Evolutionary conservation across 148 eudicot genomes (phyloP).

Genomic region (Diospyros lotus): DNA sequence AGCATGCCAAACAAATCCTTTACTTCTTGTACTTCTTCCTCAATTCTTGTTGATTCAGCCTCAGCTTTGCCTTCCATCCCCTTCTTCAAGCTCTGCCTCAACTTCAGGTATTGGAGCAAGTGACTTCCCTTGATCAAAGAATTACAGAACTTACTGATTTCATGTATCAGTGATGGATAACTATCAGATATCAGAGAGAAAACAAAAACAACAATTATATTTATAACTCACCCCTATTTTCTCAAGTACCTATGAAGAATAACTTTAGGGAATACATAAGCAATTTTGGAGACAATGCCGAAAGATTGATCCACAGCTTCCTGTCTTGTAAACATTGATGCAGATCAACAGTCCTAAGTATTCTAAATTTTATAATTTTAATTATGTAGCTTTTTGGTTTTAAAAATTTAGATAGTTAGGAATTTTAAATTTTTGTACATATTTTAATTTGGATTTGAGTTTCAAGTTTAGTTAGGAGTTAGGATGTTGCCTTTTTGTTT

Average conservation of each 20-base stretch:
- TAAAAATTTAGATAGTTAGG: no score
- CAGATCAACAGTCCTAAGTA: no score
- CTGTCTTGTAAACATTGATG: no score
- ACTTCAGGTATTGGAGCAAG: slow-evolving; percentile 87
- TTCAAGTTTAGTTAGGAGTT: no score
- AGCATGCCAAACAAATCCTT: slow-evolving; percentile 11
- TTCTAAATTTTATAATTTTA: no score
- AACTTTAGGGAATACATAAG: not conserved
- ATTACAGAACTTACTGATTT: slow-evolving; percentile 14
- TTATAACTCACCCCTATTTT: not conserved
- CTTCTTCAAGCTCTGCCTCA: slow-evolving; percentile 38
- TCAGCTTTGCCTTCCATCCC: slow-evolving; percentile 33
- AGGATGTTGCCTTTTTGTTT: no score
- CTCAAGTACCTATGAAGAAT: not conserved
- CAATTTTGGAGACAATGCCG: no score
- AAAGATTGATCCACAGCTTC: no score
- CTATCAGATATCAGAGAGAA: not conserved
- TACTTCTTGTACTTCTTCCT: slow-evolving; percentile 18
- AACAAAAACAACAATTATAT: not conserved
- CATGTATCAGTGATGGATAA: not conserved
- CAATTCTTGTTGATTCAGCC: slow-evolving; percentile 15
- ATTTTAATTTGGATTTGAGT: no score
- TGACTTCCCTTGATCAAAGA: slow-evolving; percentile 65
- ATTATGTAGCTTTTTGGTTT: no score
- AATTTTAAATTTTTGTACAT: no score